A percentile compares a stretch with the other conserved stretches of the same genome.
Conservation (phyloP, 2,329 filamentous ascomycete genomes). For the Parascedosporium putredinis region DNA sequence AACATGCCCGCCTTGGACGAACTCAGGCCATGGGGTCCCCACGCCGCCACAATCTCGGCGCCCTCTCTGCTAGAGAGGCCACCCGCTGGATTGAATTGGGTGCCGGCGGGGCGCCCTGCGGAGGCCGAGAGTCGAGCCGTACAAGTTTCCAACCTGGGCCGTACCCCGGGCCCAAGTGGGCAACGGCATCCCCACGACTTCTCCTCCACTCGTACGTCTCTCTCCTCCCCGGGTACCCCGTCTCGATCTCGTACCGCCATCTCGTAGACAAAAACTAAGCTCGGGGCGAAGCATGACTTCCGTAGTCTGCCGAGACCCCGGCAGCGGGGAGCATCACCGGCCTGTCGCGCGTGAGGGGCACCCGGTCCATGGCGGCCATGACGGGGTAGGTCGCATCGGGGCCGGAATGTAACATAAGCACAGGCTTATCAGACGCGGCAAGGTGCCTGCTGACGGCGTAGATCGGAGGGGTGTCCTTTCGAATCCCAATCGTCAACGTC, state of each 20-base stretch:
- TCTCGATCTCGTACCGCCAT: constrained; percentile 25
- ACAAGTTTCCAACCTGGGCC: constrained; percentile 30
- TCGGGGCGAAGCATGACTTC: constrained; percentile 10
- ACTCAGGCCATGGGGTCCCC: constrained; percentile 14
- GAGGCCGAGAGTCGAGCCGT: constrained; percentile 17
- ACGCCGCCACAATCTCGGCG: constrained; percentile 32
- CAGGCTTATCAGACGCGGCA: background rate
- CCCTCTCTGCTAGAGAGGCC: constrained; percentile 21
- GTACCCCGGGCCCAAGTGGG: constrained; percentile 19
- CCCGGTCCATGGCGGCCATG: constrained; percentile 7
- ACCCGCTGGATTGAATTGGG: constrained; percentile 11
- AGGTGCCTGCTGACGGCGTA: constrained; percentile 4
- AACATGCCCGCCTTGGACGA: constrained; percentile 23
- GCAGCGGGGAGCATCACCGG: constrained; percentile 11
- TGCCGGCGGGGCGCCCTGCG: constrained; percentile 9
- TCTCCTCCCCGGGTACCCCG: constrained; percentile 15
- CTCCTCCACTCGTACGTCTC: constrained; percentile 35
- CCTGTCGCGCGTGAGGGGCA: background rate
- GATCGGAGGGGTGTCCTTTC: constrained; percentile 6
- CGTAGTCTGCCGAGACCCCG: constrained; percentile 8
- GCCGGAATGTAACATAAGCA: constrained; percentile 8
- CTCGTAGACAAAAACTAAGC: constrained; percentile 11
- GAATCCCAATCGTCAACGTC: constrained; percentile 7
- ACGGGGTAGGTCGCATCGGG: background rate
- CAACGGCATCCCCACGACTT: constrained; percentile 24